Evolutionary conservation across 768 basidiomycete species (phyloP).

Genomic region (Pleurotus citrinopileatus): DNA sequence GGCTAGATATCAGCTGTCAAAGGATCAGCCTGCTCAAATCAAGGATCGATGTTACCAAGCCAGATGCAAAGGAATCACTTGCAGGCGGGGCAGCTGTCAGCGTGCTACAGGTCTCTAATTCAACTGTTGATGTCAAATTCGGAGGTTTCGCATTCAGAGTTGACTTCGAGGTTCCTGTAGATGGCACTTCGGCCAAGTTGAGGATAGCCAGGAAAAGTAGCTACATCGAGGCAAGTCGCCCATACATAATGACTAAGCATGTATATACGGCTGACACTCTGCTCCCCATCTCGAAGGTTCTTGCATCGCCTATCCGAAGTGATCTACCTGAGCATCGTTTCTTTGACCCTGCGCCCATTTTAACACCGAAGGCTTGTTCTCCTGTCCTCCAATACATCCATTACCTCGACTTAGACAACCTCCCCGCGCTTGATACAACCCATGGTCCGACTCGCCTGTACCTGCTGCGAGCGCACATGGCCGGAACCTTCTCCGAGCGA

Average conservation of each 20-base stretch:
- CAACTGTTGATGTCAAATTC: not conserved
- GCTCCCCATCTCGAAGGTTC: constrained; percentile 13
- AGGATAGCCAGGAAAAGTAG: constrained; percentile 54
- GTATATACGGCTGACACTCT: not conserved
- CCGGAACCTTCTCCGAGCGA: constrained; percentile 13
- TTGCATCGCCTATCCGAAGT: constrained; percentile 14
- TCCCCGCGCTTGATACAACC: constrained; percentile 18
- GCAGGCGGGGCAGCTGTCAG: constrained; percentile 19
- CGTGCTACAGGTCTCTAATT: constrained; percentile 23
- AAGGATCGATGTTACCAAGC: constrained; percentile 19
- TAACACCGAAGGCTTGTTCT: not conserved
- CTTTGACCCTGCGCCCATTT: constrained; percentile 18
- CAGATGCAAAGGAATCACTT: constrained; percentile 17
- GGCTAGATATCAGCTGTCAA: not conserved
- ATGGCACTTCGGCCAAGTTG: constrained; percentile 30
- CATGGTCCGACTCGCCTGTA: constrained; percentile 15
- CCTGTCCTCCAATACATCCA: constrained; percentile 29
- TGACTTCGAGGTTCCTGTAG: constrained; percentile 30
- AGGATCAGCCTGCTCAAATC: constrained; percentile 17
- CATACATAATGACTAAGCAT: not conserved
- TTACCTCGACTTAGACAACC: constrained; percentile 26
- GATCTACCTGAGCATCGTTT: constrained; percentile 14
- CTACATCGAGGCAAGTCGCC: constrained; percentile 41
- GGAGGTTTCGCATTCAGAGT: not conserved
- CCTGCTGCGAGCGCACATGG: constrained; percentile 14